A percentile compares a stretch with the other conserved stretches of the same genome.
Conservation (phyloP, 306 rosid species). For the Oxytropis ochrocephala region DNA sequence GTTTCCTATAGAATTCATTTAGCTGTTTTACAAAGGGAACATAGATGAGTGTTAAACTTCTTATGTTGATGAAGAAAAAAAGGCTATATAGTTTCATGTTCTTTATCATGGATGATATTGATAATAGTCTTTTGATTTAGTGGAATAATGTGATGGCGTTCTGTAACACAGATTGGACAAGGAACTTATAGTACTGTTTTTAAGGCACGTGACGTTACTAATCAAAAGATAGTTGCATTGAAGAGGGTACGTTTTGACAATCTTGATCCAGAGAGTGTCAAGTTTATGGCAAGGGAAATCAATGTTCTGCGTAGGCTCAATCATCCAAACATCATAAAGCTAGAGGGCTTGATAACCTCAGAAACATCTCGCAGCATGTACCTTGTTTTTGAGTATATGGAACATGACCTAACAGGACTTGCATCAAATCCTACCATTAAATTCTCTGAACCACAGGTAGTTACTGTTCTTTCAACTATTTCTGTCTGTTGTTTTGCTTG, state of each 20-base stretch:
- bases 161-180: constrained; percentile 80
- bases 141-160: constrained; percentile 24
- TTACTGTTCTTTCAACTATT: constrained; percentile 9
- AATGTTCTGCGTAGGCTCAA: constrained; percentile 78
- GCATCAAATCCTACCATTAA: constrained; percentile 72
- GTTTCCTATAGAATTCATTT: not conserved
- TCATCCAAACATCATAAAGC: constrained; percentile 82
- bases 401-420: constrained; percentile 94
- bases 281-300: constrained; percentile 97
- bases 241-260: constrained; percentile 91
- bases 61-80: not conserved
- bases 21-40: not conserved
- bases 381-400: constrained; percentile 97
- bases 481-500: not conserved
- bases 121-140: not conserved
- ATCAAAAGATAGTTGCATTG: constrained; percentile 74
- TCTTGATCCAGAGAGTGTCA: constrained; percentile 90
- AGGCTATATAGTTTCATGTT: not conserved
- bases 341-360: constrained; percentile 86
- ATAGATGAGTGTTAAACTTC: not conserved
- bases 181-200: constrained; percentile 94
- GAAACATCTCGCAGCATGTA: constrained; percentile 74
- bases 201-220: constrained; percentile 77
- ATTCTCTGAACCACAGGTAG: constrained; percentile 88
- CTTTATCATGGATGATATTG: not conserved